Base-by-base conservation (phyloP, 192 early-diverging fungal genomes). In the Spinellus fusiger region DNA sequence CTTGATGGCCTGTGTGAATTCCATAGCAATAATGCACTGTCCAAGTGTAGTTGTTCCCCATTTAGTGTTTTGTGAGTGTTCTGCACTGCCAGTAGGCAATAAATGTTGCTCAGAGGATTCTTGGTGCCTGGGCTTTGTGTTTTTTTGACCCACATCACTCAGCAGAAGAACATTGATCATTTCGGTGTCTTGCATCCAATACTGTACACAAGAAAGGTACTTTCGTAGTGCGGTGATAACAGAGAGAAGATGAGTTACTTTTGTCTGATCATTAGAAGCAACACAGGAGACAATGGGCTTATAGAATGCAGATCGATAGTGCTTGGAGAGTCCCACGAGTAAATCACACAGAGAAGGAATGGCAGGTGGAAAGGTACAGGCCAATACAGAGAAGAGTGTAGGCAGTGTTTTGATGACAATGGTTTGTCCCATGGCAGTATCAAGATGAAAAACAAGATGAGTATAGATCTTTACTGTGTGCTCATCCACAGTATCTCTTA, bases 1-100 rank as follows among this genome's bases (percentile, higher is more conserved):
- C 52, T 59, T 63, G 6, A 78, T 70, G 3, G 69, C 77, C 65
- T 74, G 78, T 15, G 77, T 62, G 32, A 84, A 81, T 44, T 84
- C 82, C 4, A 74, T 40, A 3, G 77, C 64, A 37, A 81, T 67
- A 13, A 68, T 64, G 49, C 79, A 81, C 49, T 84, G 82, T 13
- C 82, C 82, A 3, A 84, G 53, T 8, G 79, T 80, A 10, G 77
- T 76, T 0, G 65, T 69, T n/a, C 82, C 77, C 82, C 79, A 81
- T 8, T 28, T 16, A 18, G 50, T 23, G 1, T 58, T 27, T 23
- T 32, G 16, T 12, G 47, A 18, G 2, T 5, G n/a, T 25, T 57
- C 46, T 22, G 44, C 16, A n/a, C 7, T 20, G 3, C 13, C 18
- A 25, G 22, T 15, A 13, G 38, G 23, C 27, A 33, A 59, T 20